phyloP scores from a whole-genome alignment of 2,329 filamentous ascomycete genomes.

The Myriosclerotinia curreyana region DNA sequence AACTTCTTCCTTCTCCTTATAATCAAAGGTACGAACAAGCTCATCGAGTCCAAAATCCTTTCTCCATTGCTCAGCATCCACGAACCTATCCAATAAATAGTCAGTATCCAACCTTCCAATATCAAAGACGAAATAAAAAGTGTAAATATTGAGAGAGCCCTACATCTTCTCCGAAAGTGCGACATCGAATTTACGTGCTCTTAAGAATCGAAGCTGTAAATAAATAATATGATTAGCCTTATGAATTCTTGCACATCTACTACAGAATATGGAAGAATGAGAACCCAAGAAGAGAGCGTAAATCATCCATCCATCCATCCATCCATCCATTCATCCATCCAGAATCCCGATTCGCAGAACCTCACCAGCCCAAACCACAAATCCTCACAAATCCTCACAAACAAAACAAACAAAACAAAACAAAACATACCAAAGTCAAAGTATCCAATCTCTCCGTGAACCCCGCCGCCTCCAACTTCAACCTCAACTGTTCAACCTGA shows the following conservation, averaged over 20 bases:
- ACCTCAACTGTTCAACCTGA: slow-evolving; percentile 79
- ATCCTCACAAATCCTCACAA: no score
- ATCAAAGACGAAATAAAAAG: not conserved
- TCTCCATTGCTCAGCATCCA: slow-evolving; percentile 88
- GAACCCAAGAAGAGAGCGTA: no score
- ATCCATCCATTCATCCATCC: no score
- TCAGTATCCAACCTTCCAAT: slow-evolving; percentile 23
- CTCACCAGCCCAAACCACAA: no score
- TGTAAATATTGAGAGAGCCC: slow-evolving; percentile 38
- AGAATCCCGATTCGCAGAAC: not conserved
- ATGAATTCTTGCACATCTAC: not conserved
- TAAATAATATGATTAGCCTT: slow-evolving; percentile 4
- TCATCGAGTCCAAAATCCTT: slow-evolving; percentile 82
- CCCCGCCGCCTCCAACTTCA: slow-evolving; percentile 79
- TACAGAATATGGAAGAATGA: not conserved
- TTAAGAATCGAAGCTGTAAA: slow-evolving; percentile 75
- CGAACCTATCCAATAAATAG: slow-evolving; percentile 61
- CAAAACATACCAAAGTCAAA: slow-evolving; percentile 70
- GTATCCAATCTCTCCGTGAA: slow-evolving; percentile 86
- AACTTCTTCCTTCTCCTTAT: slow-evolving; percentile 78
- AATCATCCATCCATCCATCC: not conserved
- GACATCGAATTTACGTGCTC: slow-evolving; percentile 94
- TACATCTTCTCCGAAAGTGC: slow-evolving; percentile 83
- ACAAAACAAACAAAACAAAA: not conserved
- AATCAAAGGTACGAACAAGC: slow-evolving; percentile 76